Percentiles rank a stretch among this genome's conserved stretches.
These are phyloP conservation scores for Trypanosoma avium DNA, from an alignment of 208 protist genomes.

Conservation along the genomic window DNA sequence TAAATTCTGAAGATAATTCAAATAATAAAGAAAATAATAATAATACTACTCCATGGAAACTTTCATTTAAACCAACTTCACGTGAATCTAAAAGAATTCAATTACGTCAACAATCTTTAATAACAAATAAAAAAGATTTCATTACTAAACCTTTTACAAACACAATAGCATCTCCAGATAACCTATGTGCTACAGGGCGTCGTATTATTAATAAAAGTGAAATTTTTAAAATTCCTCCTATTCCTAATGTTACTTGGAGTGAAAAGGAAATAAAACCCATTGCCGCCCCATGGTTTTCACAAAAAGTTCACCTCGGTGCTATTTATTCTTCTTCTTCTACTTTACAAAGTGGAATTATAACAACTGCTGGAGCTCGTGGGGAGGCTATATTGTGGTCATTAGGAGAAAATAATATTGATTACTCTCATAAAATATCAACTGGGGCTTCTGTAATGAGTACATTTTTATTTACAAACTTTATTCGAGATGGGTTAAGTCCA, in stretches of 20 bases:
- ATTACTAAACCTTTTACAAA: too few relatives aligned
- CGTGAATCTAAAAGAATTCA: conserved; percentile 20
- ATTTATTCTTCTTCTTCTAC: conserved; percentile 44
- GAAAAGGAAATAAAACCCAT: conserved; percentile 37
- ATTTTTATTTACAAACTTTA: conserved; percentile 21
- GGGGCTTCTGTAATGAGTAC: conserved; percentile 1
- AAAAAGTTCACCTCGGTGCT: conserved; percentile 40
- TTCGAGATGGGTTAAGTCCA: conserved; percentile 6
- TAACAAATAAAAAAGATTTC: too few relatives aligned
- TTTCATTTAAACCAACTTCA: conserved; percentile 19
- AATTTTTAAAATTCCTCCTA: background rate
- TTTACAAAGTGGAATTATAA: conserved; percentile 27
- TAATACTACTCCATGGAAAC: conserved; percentile 1
- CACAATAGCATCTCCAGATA: background rate
- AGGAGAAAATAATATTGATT: conserved; percentile 12
- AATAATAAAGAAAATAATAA: background rate
- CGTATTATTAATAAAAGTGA: background rate
- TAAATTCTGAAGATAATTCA: background rate
- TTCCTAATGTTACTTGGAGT: background rate
- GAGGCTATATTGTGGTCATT: conserved; percentile 66
- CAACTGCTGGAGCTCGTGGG: conserved; percentile 54
- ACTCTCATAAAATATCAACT: conserved; percentile 23
- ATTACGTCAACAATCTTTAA: background rate
- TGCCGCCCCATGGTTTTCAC: conserved; percentile 33
- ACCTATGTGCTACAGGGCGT: background rate